These are phyloP conservation scores for Ceratobasidium sp. DNA, from an alignment of 1,284 basidiomycete genomes.

Conservation along the genomic window DNA sequence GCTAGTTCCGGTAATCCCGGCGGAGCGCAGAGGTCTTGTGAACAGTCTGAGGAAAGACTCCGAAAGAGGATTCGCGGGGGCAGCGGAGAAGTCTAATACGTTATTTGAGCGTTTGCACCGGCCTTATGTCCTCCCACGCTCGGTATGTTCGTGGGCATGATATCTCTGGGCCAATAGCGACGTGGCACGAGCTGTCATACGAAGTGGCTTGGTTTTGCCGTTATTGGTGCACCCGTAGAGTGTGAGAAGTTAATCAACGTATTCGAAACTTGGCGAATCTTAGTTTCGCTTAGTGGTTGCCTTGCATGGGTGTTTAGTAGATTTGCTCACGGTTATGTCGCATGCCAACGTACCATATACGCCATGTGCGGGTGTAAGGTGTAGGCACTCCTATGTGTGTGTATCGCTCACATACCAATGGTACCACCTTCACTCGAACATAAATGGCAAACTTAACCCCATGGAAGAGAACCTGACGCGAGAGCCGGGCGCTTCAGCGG, in stretches of 20 bases:
- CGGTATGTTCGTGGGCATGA: not conserved
- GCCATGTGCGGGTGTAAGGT: no score
- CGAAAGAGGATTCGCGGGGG: slow-evolving; percentile 19
- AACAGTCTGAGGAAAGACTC: not conserved
- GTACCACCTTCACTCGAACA: not conserved
- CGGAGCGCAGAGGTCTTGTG: slow-evolving; percentile 11
- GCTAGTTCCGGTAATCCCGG: slow-evolving; percentile 43
- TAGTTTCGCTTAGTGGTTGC: not conserved
- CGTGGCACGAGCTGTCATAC: not conserved
- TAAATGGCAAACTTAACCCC: not conserved
- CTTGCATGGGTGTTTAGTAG: not conserved
- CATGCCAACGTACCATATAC: not conserved
- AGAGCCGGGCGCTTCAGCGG: not conserved
- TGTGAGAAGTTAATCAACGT: not conserved
- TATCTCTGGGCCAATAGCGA: not conserved
- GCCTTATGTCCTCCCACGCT: slow-evolving; percentile 26
- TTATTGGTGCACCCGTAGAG: not conserved
- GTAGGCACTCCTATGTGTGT: not conserved
- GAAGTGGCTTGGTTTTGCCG: not conserved
- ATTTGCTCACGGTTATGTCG: not conserved
- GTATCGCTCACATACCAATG: no score
- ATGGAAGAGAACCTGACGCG: not conserved
- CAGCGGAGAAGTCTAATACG: slow-evolving; percentile 13
- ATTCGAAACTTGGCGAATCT: not conserved
- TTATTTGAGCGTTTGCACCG: not conserved